Conservation (phyloP, 164 flowering plant genomes). For the Vitis rupestris region DNA sequence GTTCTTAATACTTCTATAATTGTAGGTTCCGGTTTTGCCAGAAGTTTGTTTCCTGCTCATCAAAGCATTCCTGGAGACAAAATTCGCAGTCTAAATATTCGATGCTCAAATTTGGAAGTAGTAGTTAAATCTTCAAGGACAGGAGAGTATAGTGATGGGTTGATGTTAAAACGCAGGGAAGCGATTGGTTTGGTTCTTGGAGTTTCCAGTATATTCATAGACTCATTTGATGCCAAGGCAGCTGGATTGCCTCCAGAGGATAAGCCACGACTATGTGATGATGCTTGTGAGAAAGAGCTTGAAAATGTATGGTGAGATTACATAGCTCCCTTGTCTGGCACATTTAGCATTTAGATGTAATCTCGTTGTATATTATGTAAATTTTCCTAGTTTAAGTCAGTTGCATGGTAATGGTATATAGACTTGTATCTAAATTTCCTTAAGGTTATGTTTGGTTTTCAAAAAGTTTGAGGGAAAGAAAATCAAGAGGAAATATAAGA, state of each 20-base stretch:
- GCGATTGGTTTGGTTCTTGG: slow-evolving; percentile 46
- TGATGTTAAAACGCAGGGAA: slow-evolving; percentile 42
- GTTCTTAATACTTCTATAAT: not conserved
- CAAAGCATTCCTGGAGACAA: slow-evolving; percentile 17
- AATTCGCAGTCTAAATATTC: slow-evolving; percentile 13
- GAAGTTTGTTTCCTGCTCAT: slow-evolving; percentile 5
- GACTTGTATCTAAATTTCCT: no score
- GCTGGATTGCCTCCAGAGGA: slow-evolving; percentile 94
- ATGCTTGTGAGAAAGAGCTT: slow-evolving; percentile 80
- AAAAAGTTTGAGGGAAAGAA: no score
- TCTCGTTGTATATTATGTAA: no score
- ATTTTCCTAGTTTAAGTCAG: no score
- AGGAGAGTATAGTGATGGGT: slow-evolving; percentile 12
- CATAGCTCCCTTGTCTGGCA: slow-evolving; percentile 21
- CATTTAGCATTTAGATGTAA: no score
- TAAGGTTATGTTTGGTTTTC: no score
- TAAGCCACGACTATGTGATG: slow-evolving; percentile 80
- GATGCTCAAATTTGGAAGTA: slow-evolving; percentile 23
- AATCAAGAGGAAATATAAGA: no score
- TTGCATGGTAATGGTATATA: no score
- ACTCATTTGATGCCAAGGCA: slow-evolving; percentile 40
- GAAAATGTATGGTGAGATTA: slow-evolving; percentile 99
- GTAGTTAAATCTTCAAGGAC: slow-evolving; percentile 12
- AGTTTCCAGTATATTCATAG: slow-evolving; percentile 30
- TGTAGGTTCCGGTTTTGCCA: slow-evolving; percentile 28